Evolutionary conservation across 1,139 yeast genomes (phyloP), one percentile per base, ranked within the genome.

Genomic region (Blastobotrys elegans): DNA sequence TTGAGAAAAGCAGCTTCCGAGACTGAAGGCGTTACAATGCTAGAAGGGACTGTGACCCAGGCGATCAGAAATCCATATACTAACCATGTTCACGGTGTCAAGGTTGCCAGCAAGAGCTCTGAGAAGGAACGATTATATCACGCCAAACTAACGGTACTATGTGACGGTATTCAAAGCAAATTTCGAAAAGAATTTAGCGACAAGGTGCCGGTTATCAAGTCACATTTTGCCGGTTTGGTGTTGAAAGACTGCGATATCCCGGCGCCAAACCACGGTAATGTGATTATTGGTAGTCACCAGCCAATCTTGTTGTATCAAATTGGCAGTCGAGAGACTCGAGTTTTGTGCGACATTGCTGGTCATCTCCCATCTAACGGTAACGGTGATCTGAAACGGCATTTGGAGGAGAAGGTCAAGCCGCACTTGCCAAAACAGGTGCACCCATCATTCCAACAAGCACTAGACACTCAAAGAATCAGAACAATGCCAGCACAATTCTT

Each of bases 401-500:
- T 92, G 61, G 65, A 67, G 46, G 61, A 72, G 7, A 69, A 73
- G 16, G 94, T 90, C 5, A 68, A 81, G 49, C 88, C 94, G 24
- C 70, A 75, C 44, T 67, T 92, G 47, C 98, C 99, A 13, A 65
- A 73, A 45, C 61, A 66, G 30, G 68, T 84, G 41, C 72, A 75
- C 55, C 86, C 95, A 7, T 75, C 94, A 10, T 87, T 92, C 62
- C 67, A 68, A 47, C 66, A 67, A 26, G 84, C 89, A 1, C 58
- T 82, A 36, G 68, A 71, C 16, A 68, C 73, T 14, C 73, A 73
- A 34, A 76, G 82, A 58, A 79, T 84, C 63, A 80, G 87, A 55
- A 77, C 87, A 41, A 92, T 92, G 97, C 97, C 99, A 43, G 90
- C 90, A 68, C 95, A 94, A 61, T 92, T 79, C 67, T 73, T 92